Evolutionary conservation across 1,139 yeast species (phyloP).

Genomic region (Meyerozyma smithsonii): DNA sequence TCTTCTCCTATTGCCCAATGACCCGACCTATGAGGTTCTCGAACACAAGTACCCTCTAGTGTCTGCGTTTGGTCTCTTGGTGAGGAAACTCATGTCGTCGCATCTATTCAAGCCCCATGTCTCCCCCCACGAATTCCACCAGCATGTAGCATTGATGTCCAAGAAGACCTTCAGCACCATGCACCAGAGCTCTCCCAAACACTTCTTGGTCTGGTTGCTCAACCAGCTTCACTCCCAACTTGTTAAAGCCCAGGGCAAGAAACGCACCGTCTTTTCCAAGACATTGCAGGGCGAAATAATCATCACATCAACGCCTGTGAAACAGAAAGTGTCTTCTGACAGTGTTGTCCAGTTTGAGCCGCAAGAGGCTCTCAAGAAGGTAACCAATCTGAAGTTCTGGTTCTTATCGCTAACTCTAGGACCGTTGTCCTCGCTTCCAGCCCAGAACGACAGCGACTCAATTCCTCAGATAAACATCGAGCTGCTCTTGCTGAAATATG

Average conservation of each 20-base stretch:
- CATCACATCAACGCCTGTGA: slow-evolving; percentile 23
- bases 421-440: slow-evolving; percentile 45
- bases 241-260: slow-evolving; percentile 13
- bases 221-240: slow-evolving; percentile 42
- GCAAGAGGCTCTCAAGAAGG: slow-evolving; percentile 12
- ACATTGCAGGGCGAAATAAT: slow-evolving; percentile 52
- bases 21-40: slow-evolving; percentile 9
- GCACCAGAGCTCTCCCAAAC: slow-evolving; percentile 46
- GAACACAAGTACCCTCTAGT: slow-evolving; percentile 21
- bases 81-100: slow-evolving; percentile 63
- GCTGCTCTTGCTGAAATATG: slow-evolving; percentile 44
- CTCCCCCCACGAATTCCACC: slow-evolving; percentile 64
- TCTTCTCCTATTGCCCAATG: slow-evolving; percentile 28
- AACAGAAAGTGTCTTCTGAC: slow-evolving; percentile 15
- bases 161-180: slow-evolving; percentile 37
- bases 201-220: slow-evolving; percentile 56
- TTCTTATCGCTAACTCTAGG: slow-evolving; percentile 57
- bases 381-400: slow-evolving; percentile 47
- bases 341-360: slow-evolving; percentile 20
- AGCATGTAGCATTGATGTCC: slow-evolving; percentile 38
- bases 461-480: slow-evolving; percentile 52
- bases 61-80: slow-evolving; percentile 37
- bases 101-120: slow-evolving; percentile 54
- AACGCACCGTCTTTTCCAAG: slow-evolving; percentile 14
- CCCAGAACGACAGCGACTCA: slow-evolving; percentile 17